phyloP scores from a whole-genome alignment of 2,329 filamentous ascomycete species.

The Phaeophleospora eucalypticola region DNA sequence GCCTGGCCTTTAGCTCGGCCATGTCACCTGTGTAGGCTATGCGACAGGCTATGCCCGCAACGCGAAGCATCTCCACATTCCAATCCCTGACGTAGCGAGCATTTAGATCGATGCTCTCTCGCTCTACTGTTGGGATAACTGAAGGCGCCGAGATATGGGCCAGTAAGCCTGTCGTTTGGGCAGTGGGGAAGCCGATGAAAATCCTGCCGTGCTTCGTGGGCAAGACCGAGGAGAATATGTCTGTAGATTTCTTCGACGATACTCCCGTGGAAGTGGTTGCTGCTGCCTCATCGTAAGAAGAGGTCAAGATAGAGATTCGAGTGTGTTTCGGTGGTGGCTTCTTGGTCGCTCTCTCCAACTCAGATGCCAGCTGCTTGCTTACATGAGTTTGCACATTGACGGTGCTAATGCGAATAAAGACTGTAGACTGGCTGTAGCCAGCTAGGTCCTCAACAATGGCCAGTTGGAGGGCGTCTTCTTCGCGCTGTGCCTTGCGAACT shows the following conservation, averaged over 20 bases:
- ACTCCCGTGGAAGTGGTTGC: slow-evolving; percentile 54
- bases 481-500: slow-evolving; percentile 53
- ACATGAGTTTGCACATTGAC: slow-evolving; percentile 77
- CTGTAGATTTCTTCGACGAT: slow-evolving; percentile 56
- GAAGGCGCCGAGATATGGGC: slow-evolving; percentile 94
- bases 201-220: slow-evolving; percentile 86
- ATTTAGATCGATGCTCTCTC: slow-evolving; percentile 94
- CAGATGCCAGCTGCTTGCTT: slow-evolving; percentile 66
- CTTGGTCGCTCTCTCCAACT: slow-evolving; percentile 92
- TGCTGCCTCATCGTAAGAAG: slow-evolving; percentile 78
- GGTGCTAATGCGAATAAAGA: slow-evolving; percentile 85
- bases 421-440: slow-evolving; percentile 66
- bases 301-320: slow-evolving; percentile 80
- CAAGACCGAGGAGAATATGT: slow-evolving; percentile 86
- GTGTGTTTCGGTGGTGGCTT: slow-evolving; percentile 90
- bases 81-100: slow-evolving; percentile 90
- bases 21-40: slow-evolving; percentile 88
- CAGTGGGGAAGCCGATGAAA: slow-evolving; percentile 96
- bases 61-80: slow-evolving; percentile 90
- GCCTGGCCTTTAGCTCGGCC: slow-evolving; percentile 60
- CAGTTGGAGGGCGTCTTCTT: slow-evolving; percentile 61
- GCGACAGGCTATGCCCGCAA: slow-evolving; percentile 83
- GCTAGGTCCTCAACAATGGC: slow-evolving; percentile 68
- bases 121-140: slow-evolving; percentile 93
- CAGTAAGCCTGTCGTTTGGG: slow-evolving; percentile 90